Conservation (phyloP, 441 rosid genomes). For the Pelargonium cotyledonis region DNA sequence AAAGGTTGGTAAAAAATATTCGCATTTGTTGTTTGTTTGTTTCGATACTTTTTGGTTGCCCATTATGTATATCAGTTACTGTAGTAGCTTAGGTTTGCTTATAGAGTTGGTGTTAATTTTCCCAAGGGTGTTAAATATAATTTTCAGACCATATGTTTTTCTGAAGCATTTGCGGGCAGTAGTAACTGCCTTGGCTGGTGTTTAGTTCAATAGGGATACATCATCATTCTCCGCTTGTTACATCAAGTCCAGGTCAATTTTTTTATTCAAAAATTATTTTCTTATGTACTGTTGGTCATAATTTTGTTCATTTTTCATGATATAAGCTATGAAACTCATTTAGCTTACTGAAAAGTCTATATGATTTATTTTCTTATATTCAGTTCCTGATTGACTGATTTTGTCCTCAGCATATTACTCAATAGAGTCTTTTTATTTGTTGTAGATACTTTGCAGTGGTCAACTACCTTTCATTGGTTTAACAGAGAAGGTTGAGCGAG, state of each 20-base stretch:
- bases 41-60: not conserved
- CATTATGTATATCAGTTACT: not conserved
- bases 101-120: not conserved
- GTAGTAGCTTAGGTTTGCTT: not conserved
- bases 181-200: no score
- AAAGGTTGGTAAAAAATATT: slow-evolving; percentile 46
- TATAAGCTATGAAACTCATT: no score
- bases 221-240: no score
- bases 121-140: not conserved
- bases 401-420: slow-evolving; percentile 6
- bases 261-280: no score
- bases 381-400: slow-evolving; percentile 7
- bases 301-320: no score
- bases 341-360: not conserved
- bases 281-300: no score
- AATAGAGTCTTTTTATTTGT: slow-evolving; percentile 14
- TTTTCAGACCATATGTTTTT: not conserved
- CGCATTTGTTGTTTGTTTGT: not conserved
- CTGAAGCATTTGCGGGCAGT: no score
- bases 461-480: slow-evolving; percentile 85
- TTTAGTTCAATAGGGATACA: no score
- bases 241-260: no score
- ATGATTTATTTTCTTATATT: slow-evolving; percentile 3
- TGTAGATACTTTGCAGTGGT: slow-evolving; percentile 80
- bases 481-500: slow-evolving; percentile 82